Evolutionary conservation across 495 filamentous ascomycete genomes (phyloP).

Genomic region (Glarea lozoyensis): DNA sequence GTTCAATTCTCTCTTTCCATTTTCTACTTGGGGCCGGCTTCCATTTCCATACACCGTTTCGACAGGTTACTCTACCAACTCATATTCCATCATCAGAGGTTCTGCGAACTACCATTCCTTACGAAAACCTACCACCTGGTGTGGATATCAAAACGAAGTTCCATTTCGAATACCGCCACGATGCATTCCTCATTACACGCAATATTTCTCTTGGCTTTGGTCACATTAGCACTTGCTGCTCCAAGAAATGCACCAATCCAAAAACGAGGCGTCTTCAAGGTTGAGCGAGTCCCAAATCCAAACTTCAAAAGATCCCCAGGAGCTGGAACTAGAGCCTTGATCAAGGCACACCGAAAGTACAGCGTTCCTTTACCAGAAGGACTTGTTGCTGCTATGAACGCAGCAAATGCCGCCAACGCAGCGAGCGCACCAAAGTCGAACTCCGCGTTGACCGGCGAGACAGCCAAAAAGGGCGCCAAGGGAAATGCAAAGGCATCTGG

Average conservation of each 20-base stretch:
- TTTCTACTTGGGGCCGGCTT: constrained; percentile 13
- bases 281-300: constrained; percentile 47
- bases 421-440: constrained; percentile 6
- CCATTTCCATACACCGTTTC: constrained; percentile 10
- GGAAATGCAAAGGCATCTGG: no score
- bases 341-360: constrained; percentile 58
- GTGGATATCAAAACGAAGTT: constrained; percentile 6
- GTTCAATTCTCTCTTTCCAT: constrained; percentile 9
- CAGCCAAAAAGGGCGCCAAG: no score
- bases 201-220: constrained; percentile 29
- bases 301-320: constrained; percentile 43
- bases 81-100: not conserved
- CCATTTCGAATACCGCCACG: constrained; percentile 1
- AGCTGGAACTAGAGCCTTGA: constrained; percentile 33
- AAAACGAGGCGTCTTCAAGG: constrained; percentile 41
- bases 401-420: constrained; percentile 1
- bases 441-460: no score
- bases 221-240: constrained; percentile 29
- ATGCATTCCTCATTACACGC: constrained; percentile 30
- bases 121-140: constrained; percentile 16
- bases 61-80: not conserved
- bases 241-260: constrained; percentile 5
- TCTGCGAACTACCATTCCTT: constrained; percentile 19
- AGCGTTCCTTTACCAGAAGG: constrained; percentile 38
- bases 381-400: constrained; percentile 27